Percentiles rank a stretch among this genome's conserved stretches.
These are phyloP conservation scores for Echinosophora koreensis DNA, from an alignment of 306 rosid species.

Conservation along the genomic window DNA sequence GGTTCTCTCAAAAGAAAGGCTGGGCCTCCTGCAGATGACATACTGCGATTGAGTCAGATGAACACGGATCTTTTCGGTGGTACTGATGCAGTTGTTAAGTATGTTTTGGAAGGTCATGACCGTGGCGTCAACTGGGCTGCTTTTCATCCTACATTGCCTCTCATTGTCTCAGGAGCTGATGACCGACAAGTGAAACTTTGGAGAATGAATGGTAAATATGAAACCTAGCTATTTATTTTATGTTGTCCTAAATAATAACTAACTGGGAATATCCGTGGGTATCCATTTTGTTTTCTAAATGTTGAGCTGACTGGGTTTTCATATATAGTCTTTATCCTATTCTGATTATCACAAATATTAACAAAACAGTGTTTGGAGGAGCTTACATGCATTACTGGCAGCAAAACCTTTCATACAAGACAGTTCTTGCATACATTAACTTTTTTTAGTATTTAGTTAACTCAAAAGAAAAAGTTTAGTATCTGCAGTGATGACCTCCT, in stretches of 20 bases:
- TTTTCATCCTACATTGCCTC: constrained; percentile 92
- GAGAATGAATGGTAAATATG: constrained; percentile 88
- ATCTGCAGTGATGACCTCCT: constrained; percentile 21
- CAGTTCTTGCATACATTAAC: constrained; percentile 36
- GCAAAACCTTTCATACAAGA: constrained; percentile 4
- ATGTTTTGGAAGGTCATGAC: constrained; percentile 98
- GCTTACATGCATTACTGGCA: constrained; percentile 24
- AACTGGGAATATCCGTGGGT: constrained; percentile 1
- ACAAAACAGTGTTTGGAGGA: constrained; percentile 31
- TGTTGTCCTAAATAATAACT: constrained; percentile 34
- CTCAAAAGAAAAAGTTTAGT: constrained; percentile 1
- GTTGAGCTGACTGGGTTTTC: constrained; percentile 16
- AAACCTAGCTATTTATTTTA: constrained; percentile 32
- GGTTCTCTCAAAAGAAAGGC: constrained; percentile 91
- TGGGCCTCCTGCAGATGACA: constrained; percentile 92
- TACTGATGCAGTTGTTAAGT: constrained; percentile 90
- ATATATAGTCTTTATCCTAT: constrained; percentile 12
- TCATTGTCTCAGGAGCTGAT: constrained; percentile 97
- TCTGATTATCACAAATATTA: constrained; percentile 4
- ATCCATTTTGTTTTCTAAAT: constrained; percentile 25
- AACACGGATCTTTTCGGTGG: constrained; percentile 97
- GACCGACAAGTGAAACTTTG: constrained; percentile 96
- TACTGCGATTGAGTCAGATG: constrained; percentile 92
- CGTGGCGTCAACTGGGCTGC: constrained; percentile 99
- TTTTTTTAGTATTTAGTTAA: constrained; percentile 16